These are phyloP conservation scores for Bertia moriformis DNA, from an alignment of 2,329 filamentous ascomycete genomes.

Conservation along the genomic window DNA sequence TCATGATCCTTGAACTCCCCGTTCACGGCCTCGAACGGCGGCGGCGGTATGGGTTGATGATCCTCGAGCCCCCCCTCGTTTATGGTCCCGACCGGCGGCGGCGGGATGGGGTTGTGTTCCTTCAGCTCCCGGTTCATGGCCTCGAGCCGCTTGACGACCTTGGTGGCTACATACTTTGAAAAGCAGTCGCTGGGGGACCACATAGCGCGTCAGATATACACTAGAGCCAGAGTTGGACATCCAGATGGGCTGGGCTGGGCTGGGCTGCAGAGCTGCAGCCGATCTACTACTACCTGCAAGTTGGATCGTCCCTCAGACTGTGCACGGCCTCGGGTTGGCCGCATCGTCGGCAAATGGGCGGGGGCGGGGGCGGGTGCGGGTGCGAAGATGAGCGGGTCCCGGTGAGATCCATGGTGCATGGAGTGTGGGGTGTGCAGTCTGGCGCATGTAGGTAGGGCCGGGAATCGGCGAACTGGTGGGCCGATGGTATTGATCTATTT, in stretches of 20 bases:
- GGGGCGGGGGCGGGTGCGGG: too few relatives aligned
- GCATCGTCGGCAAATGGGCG: constrained; percentile 8
- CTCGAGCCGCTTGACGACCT: constrained; percentile 60
- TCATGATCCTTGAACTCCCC: constrained; percentile 19
- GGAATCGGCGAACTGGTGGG: too few relatives aligned
- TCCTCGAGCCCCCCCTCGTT: too few relatives aligned
- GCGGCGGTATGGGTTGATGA: too few relatives aligned
- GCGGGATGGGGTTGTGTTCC: too few relatives aligned
- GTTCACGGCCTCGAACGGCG: too few relatives aligned
- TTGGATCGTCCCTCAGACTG: constrained; percentile 9
- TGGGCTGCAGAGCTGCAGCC: constrained; percentile 3
- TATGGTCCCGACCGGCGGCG: constrained; percentile 3
- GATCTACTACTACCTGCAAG: constrained; percentile 9
- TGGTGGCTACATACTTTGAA: constrained; percentile 60
- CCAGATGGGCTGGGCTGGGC: constrained; percentile 4
- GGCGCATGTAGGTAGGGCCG: too few relatives aligned
- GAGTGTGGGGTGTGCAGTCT: too few relatives aligned
- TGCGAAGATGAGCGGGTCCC: too few relatives aligned
- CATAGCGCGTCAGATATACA: constrained; percentile 4
- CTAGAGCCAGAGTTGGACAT: constrained; percentile 3
- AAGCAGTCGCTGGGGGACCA: constrained; percentile 55
- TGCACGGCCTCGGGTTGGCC: constrained; percentile 6
- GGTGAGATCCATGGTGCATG: too few relatives aligned
- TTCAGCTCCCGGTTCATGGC: constrained; percentile 32
- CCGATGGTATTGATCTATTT: too few relatives aligned